Evolutionary conservation across 306 rosid species (phyloP), one percentile per base, ranked within the genome.

Genomic region (Fragaria ananassa): DNA sequence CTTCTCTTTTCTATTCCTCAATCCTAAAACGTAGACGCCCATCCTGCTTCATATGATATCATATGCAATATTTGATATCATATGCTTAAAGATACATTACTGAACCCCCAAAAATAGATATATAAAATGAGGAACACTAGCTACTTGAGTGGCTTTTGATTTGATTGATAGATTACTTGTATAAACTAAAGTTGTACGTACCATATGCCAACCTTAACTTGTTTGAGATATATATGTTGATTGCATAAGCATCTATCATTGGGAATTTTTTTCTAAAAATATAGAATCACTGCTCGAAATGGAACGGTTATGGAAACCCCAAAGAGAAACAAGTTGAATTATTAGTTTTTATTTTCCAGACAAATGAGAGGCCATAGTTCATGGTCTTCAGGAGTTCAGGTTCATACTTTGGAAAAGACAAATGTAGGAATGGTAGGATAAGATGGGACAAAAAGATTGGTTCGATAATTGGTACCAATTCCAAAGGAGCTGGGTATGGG

Each of bases 401-500:
- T 31, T 29, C 18, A 61, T 23, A 15, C 68, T 63, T 63, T 34
- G 23, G 68, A 8, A 63, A 31, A 63, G 23, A 62, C 21, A 63
- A 15, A 62, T 31, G 68, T 29, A 57, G 31, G 62, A 37, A 56
- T 25, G 23, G 35, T 58, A 2, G 37, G 41, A 5, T 29, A 29
- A 27, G 41, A 60, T 27, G 8, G 7, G 54, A 44, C 31, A 58
- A 58, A 1, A 4, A 15, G 44, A 4, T 39, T 29, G 25, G n/a
- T 37, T 54, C n/a, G 21, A 34, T 63, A 47, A 70, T 46, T 29
- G 29, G 35, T 68, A 54, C 68, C 42, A 6, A 29, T 15, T 76
- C 80, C 68, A 68, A 68, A 21, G 67, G 45, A 76, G 57, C 51
- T 41, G 74, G 60, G 35, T 53, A 4, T 17, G 60, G 62, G 74